Evolutionary conservation across 768 basidiomycete genomes (phyloP), one percentile per base, ranked within the genome.

Genomic region (Boletellus ananas): DNA sequence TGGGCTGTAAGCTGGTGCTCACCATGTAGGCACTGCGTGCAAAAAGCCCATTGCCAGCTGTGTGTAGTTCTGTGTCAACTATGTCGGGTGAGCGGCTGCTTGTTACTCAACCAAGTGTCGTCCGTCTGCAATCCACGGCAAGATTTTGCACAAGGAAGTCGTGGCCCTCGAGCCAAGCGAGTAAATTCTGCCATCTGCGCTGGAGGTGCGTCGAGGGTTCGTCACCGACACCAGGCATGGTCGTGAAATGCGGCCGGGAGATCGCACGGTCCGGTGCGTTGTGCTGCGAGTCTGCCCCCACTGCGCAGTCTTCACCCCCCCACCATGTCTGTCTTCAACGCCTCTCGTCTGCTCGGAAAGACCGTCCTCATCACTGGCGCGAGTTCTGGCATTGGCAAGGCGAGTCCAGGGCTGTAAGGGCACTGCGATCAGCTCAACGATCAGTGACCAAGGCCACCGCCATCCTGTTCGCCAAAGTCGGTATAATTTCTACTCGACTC

Each of bases 321-420:
- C 61, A 61, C 52, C 46, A 90, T 90, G 88, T 85, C 88, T 29
- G 68, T 93, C 45, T 93, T 93, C 79, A 87, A 87, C 66, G 76
- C 85, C 37, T 79, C 87, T 45, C 83, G 87, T 59, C 71, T 93
- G n/a, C 65, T 85, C 35, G 87, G 86, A 60, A 92, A 93, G 70
- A 90, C 84, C 31, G 87, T 92, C 50, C 79, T 95, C 43, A 79
- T 95, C 53, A 95, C 93, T 25, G 93, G 93, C 18, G 92, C 93
- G 4, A 90, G 87, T 64, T 80, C 85, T 37, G 93, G 93, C 38
- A 95, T 95, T 56, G 93, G 93, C 49, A 87, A 90, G 48, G 90
- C 90, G 61, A 64, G 85, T n/a, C 69, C 40, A 34, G 13, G 18
- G n/a, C 10, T 21, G 16, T 44, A 33, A 39, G 16, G 49, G 35